Evolutionary conservation across 164 flowering plant genomes (phyloP), one percentile per base, ranked within the genome.

Genomic region (Magnolia changhungtana): DNA sequence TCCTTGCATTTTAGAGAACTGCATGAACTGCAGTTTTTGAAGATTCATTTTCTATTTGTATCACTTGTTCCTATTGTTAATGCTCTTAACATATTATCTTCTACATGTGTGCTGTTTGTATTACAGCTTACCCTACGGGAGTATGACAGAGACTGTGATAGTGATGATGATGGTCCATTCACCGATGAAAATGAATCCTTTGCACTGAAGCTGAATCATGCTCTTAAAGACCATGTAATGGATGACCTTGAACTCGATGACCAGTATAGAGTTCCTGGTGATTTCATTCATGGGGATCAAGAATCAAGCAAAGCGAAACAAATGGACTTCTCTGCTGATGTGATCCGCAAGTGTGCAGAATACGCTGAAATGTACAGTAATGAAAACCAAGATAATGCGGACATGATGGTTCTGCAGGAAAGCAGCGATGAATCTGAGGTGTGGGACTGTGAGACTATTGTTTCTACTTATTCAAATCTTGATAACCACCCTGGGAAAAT

Each of bases 401-500:
- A 85, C 14, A 77, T 80, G 49, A 84, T 88, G 3, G 23, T 89
- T 71, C 69, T 86, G 20, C 80, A 92, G 79, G 97, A 94, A 84
- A 91, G 96, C 77, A 94, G 95, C 79, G 96, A 91, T 77, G 98
- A 92, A 74, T 87, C 92, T 23, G 98, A 89, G 76, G 73, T 64
- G 69, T 94, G 93, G 92, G 99, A 96, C 78, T 96, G 98, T 85
- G 99, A 96, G 76, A 90, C 97, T 20, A 87, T 96, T 16, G 75
- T 96, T 58, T 81, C 97, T 27, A 94, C 99, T 19, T 96, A 89
- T 79, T 92, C 99, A 23, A 96, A 90, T 83, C 92, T 96, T 71
- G 98, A 96, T 82, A 94, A 96, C 76, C 98, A 94, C 78, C 99
- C 98, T 80, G 94, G 90, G 37, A 89, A 88, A 84, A 96, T 96